A percentile compares a stretch with the other conserved stretches of the same genome.
Conservation (phyloP, 169 alveolate species). For the Babesia ovata region DNA sequence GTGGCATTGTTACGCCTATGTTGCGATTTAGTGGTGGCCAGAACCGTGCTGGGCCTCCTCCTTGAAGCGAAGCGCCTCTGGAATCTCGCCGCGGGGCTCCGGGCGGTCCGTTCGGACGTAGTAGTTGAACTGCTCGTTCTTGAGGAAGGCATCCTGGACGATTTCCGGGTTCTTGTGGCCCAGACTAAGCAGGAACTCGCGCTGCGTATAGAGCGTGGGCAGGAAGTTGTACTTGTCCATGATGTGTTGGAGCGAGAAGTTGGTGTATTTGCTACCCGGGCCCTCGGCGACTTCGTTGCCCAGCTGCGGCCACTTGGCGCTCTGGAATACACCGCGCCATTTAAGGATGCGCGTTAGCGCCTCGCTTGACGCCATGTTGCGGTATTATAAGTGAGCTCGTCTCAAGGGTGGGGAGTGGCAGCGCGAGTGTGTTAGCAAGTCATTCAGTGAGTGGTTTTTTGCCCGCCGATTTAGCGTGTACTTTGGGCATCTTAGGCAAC, state of each 20-base stretch:
- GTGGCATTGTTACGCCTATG: neutral
- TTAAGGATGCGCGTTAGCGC: constrained; percentile 46
- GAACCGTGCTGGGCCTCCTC: constrained; percentile 22
- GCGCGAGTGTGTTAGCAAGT: neutral
- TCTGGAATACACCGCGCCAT: constrained; percentile 51
- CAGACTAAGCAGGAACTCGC: constrained; percentile 53
- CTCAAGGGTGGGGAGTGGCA: neutral
- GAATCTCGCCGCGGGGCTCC: constrained; percentile 37
- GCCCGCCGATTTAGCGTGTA: constrained; percentile 10
- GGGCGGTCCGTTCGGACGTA: constrained; percentile 49
- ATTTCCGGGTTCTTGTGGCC: constrained; percentile 63
- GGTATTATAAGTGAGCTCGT: neutral
- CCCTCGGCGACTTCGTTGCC: constrained; percentile 73
- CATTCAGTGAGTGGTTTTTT: neutral
- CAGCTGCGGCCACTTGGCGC: constrained; percentile 61
- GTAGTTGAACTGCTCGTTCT: constrained; percentile 52
- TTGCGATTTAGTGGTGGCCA: constrained; percentile 45
- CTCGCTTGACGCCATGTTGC: constrained; percentile 43
- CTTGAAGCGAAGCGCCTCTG: constrained; percentile 28
- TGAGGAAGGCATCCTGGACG: constrained; percentile 63
- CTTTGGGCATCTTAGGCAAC: constrained; percentile 25
- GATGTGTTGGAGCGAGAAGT: constrained; percentile 68
- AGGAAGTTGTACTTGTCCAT: constrained; percentile 71
- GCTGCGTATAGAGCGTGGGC: constrained; percentile 53
- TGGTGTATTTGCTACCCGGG: constrained; percentile 69